phyloP scores from a whole-genome alignment of 345 rosid genomes.

The Citrus reticulata region DNA sequence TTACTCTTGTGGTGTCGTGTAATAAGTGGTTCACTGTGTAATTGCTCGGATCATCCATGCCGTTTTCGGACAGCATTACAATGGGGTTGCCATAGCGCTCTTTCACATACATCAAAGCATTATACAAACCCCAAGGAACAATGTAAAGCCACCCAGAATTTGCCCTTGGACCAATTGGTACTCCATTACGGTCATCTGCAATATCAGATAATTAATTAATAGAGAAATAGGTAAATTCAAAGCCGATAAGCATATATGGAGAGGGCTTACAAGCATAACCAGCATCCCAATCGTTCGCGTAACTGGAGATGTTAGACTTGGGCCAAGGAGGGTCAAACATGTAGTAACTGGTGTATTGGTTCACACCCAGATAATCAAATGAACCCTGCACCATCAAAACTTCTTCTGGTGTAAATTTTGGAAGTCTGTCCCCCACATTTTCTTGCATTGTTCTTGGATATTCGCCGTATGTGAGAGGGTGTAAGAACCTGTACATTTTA shows the following conservation, averaged over 20 bases:
- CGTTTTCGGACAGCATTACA: conserved; percentile 52
- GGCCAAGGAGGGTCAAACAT: conserved; percentile 32
- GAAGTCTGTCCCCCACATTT: conserved; percentile 45
- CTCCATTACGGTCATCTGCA: conserved; percentile 44
- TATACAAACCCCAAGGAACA: conserved; percentile 71
- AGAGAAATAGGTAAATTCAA: too few species aligned
- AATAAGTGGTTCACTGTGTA: conserved; percentile 25
- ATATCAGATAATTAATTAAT: too few species aligned
- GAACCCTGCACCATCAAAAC: conserved; percentile 50
- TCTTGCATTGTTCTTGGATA: conserved; percentile 63
- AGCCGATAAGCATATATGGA: neutral
- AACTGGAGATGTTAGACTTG: conserved; percentile 31
- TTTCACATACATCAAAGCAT: conserved; percentile 44
- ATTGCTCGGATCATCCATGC: conserved; percentile 66
- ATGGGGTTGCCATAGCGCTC: conserved; percentile 46
- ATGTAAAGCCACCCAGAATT: conserved; percentile 56
- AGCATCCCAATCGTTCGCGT: conserved; percentile 50
- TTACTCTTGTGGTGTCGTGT: conserved; percentile 43
- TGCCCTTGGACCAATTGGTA: conserved; percentile 48
- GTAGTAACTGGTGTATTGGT: conserved; percentile 51
- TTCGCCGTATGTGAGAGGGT: conserved; percentile 64
- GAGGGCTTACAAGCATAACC: conserved; percentile 42
- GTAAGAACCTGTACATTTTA: conserved; percentile 41
- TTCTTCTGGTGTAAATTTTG: conserved; percentile 38
- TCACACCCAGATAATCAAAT: conserved; percentile 46